Conservation (phyloP, 2,329 filamentous ascomycete species). For the Penicillium italicum region DNA sequence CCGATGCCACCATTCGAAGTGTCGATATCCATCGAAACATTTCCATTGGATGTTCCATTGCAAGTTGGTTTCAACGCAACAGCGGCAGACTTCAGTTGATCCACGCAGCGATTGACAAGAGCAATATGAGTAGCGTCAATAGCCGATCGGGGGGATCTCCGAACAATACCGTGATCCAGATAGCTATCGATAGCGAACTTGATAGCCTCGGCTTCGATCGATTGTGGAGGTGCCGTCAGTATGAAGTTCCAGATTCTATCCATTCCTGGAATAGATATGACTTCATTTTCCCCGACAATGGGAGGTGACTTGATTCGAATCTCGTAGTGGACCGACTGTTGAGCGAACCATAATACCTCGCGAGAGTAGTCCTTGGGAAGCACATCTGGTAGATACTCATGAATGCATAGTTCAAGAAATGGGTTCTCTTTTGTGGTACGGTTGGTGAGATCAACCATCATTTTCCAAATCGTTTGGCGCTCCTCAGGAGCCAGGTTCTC, state of each 20-base stretch:
- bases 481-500: slow-evolving; percentile 58
- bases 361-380: slow-evolving; percentile 37
- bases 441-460: slow-evolving; percentile 50
- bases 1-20: slow-evolving; percentile 48
- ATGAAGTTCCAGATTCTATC: slow-evolving; percentile 84
- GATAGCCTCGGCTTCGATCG: slow-evolving; percentile 66
- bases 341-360: slow-evolving; percentile 43
- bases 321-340: slow-evolving; percentile 44
- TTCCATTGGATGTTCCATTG: slow-evolving; percentile 43
- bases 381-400: slow-evolving; percentile 41
- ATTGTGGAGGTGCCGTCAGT: slow-evolving; percentile 61
- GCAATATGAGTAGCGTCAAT: slow-evolving; percentile 61
- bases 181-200: slow-evolving; percentile 71
- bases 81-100: slow-evolving; percentile 64
- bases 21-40: slow-evolving; percentile 54
- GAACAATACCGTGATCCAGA: slow-evolving; percentile 51
- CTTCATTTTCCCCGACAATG: slow-evolving; percentile 39
- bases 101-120: slow-evolving; percentile 69
- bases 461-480: slow-evolving; percentile 65
- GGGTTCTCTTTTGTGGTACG: slow-evolving; percentile 31
- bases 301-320: slow-evolving; percentile 57
- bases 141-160: slow-evolving; percentile 43
- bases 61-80: slow-evolving; percentile 51
- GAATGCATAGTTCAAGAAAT: slow-evolving; percentile 45
- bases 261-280: slow-evolving; percentile 48